phyloP scores from a whole-genome alignment of 2,329 filamentous ascomycete genomes.

The Trichoderma gracile region DNA sequence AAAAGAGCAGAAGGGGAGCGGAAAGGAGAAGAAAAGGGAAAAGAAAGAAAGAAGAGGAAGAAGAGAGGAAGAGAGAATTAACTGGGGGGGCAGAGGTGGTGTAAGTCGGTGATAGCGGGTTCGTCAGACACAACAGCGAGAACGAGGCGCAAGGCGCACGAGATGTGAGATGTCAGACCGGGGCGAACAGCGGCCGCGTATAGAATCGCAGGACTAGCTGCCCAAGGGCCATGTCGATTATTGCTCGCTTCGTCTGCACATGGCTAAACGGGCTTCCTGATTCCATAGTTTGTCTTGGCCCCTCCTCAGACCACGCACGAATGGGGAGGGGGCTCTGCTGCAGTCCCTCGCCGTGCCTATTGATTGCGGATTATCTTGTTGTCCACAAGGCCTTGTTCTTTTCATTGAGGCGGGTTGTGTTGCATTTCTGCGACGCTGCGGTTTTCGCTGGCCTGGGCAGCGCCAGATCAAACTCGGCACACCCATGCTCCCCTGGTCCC shows the following conservation, averaged over 20 bases:
- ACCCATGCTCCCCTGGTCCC: neutral
- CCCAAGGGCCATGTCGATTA: neutral
- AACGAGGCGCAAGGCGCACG: constrained; percentile 22
- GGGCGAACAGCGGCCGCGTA: constrained; percentile 3
- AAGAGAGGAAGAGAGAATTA: neutral
- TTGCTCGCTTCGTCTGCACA: neutral
- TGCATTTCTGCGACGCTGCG: neutral
- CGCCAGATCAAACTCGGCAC: neutral
- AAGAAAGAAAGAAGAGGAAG: neutral
- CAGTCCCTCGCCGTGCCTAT: neutral
- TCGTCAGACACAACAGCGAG: constrained; percentile 12
- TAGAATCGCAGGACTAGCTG: constrained; percentile 9
- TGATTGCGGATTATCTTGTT: neutral
- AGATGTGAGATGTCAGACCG: constrained; percentile 18
- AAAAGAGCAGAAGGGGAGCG: neutral
- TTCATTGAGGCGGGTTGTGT: neutral
- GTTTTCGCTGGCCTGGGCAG: constrained; percentile 1
- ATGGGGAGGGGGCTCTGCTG: neutral
- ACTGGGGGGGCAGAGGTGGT: constrained; percentile 7
- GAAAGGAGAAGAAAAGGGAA: neutral
- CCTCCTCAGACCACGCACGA: neutral
- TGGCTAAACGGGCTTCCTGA: neutral
- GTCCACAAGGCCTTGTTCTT: neutral
- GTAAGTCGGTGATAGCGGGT: constrained; percentile 16
- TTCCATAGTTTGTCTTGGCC: neutral